Base-by-base conservation (phyloP, 2,329 filamentous ascomycete species). In the Stemphylium beticola region DNA sequence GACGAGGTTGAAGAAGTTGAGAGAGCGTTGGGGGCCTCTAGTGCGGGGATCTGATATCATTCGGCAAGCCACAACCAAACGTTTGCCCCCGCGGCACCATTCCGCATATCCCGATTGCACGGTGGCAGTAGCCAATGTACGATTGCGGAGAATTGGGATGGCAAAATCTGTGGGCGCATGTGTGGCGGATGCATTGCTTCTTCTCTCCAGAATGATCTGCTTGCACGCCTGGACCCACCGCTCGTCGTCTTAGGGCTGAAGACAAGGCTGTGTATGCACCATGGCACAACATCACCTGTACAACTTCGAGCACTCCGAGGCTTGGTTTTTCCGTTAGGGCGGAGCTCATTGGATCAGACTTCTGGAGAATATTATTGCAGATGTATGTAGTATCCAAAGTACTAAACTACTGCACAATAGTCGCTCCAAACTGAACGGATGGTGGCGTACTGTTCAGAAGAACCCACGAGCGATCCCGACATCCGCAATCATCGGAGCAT, bases 201-300 rank as follows among this genome's bases (percentile, higher is more conserved):
- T 26, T 3, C 9, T 18, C 18, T 32, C 36, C 42, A 18, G 8
- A 34, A 36, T n/a, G 42, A 26, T 17, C 14, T 36, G 31, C 11
- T 22, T 36, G 14, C 32, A 17, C 38, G 18, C 33, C 34, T 37
- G 29, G 20, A 12, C 26, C 55, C 32, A 55, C 37, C 34, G 52
- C 49, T 44, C 32, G 42, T 54, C 51, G 7, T 47, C 26, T 10
- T 39, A 44, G 22, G 36, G 40, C 49, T 51, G 43, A 53, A 38
- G 26, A 11, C 15, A 48, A 36, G 45, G 52, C 41, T 53, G 26
- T 31, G 24, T 10, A 38, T 44, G 52, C 26, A 49, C 53, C 49
- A 55, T 61, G 42, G 37, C 32, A 56, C 58, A 37, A 31, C 44
- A 18, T 36, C 31, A 51, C 17, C 37, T 15, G 32, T 50, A 17